Evolutionary conservation across 306 rosid species (phyloP).

Genomic region (Senna tora): DNA sequence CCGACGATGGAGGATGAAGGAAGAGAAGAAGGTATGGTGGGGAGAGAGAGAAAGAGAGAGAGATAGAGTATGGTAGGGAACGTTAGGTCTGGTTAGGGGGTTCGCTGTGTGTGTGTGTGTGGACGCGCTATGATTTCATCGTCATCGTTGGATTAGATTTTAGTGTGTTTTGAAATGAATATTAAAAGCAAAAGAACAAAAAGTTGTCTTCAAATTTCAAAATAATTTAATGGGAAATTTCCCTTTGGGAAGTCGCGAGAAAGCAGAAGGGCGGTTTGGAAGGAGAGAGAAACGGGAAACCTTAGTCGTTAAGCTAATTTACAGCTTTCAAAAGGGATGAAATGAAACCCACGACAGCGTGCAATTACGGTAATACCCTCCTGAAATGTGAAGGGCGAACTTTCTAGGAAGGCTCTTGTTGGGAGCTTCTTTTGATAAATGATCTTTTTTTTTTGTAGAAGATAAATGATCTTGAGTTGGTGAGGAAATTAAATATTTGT

Average conservation of each 20-base stretch:
- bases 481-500: not conserved
- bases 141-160: conserved; percentile 33
- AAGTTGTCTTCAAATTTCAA: not conserved
- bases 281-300: not conserved
- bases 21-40: not conserved
- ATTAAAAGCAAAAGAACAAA: not conserved
- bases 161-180: not conserved
- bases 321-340: not conserved
- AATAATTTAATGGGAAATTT: not conserved
- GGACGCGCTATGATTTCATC: conserved; percentile 30
- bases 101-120: conserved; percentile 9
- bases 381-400: not conserved
- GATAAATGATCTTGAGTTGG: too few species aligned
- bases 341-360: not conserved
- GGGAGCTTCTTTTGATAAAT: not conserved
- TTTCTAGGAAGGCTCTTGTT: not conserved
- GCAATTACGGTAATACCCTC: not conserved
- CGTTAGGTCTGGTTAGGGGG: conserved; percentile 25
- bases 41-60: not conserved
- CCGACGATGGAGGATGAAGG: conserved; percentile 7
- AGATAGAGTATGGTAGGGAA: not conserved
- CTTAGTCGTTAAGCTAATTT: conserved; percentile 20
- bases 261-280: not conserved
- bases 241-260: conserved; percentile 30
- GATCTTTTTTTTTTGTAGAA: too few species aligned